phyloP scores from a whole-genome alignment of 176 grass and related monocot species.

The Calamus simplicifolius region DNA sequence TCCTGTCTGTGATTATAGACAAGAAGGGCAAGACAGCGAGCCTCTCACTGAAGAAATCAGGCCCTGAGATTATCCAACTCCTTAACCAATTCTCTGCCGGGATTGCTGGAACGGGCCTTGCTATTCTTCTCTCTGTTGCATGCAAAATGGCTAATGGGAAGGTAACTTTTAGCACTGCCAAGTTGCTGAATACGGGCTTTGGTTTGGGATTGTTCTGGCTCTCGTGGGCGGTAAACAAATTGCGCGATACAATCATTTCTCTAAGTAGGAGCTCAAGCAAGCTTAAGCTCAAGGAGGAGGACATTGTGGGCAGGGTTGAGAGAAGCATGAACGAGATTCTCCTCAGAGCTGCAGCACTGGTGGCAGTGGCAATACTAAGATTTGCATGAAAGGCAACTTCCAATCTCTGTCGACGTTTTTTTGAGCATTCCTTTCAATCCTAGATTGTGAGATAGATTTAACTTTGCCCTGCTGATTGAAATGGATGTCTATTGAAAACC shows the following conservation, averaged over 20 bases:
- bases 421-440: no score
- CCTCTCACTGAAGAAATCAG: conserved; percentile 60
- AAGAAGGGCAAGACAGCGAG: conserved; percentile 32
- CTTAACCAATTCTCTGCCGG: conserved; percentile 75
- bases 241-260: conserved; percentile 58
- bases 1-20: conserved; percentile 73
- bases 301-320: conserved; percentile 37
- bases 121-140: conserved; percentile 72
- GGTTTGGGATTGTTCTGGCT: conserved; percentile 91
- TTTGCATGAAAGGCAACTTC: conserved; percentile 33
- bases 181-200: conserved; percentile 59
- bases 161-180: conserved; percentile 39
- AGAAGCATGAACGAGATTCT: conserved; percentile 55
- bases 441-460: no score
- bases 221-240: conserved; percentile 54
- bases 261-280: conserved; percentile 38
- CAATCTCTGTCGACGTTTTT: no score
- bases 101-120: conserved; percentile 81
- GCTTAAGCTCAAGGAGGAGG: conserved; percentile 43
- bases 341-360: conserved; percentile 43
- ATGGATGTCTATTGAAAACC: no score
- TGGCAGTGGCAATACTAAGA: conserved; percentile 66
- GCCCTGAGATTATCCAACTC: conserved; percentile 52
- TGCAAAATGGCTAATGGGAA: conserved; percentile 51
- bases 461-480: no score